Evolutionary conservation across 2,329 filamentous ascomycete genomes (phyloP), one percentile per base, ranked within the genome.

Genomic region (Diaporthe aspalathi): DNA sequence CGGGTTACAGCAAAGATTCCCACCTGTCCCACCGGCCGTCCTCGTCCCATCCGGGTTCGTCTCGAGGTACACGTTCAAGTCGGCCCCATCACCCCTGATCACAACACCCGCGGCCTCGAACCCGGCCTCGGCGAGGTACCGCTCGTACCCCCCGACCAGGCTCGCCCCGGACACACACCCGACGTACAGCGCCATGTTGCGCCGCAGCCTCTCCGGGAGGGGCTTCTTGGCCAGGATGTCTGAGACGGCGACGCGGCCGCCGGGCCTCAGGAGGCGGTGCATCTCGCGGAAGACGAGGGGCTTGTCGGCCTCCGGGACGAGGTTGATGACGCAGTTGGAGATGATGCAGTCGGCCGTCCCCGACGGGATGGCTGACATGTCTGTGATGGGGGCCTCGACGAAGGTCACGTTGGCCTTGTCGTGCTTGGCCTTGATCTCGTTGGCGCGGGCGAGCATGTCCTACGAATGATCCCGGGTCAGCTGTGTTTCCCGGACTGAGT

Each of bases 291-390:
- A 91, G 0, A 85, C 88, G 0, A 80, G 72, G 7, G 80, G 82
- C 76, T 90, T 91, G 12, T 91, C 86, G 0, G 73, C 70, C 11
- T 79, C 76, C 0, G 87, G 88, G 1, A 90, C 86, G 0, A 90
- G 85, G 74, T 90, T 91, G 72, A 91, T 80, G 32, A 90, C 88
- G 72, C 89, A 92, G 79, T 92, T 92, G 73, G 85, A 88, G 73
- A 91, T 89, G 70, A 92, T 84, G 75, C 86, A 87, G 78, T 90
- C 83, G 22, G 83, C 86, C 20, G 76, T 84, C 11, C 72, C 75
- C 12, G 78, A 74, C 0, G 83, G 79, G 24, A 90, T 84, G 4
- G 79, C 74, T 0, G 83, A 78, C 29, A 90, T 84, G 7, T 80
- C 74, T 0, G 86, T 89, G 75, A 91, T 90, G 22, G 75, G 76